Conservation (phyloP, 208 protist species). For the Crithidia bombi region DNA sequence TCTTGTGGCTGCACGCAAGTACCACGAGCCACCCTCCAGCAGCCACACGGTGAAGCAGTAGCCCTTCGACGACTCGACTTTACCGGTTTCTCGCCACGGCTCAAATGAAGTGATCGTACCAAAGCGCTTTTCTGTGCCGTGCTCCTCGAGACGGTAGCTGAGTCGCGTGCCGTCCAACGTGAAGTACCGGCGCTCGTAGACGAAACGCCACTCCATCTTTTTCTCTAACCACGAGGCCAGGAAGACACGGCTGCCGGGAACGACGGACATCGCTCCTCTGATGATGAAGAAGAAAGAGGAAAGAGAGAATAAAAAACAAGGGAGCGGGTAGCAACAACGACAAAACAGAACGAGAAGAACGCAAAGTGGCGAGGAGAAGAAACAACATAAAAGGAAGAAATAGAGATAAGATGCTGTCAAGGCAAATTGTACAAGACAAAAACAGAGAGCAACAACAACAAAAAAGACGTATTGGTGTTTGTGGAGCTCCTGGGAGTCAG, state of each 20-base stretch:
- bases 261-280: conserved; percentile 8
- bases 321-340: not conserved
- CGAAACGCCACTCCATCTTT: conserved; percentile 77
- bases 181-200: conserved; percentile 72
- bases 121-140: conserved; percentile 51
- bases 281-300: not conserved
- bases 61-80: conserved; percentile 23
- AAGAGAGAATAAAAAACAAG: conserved; percentile 5
- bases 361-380: no score
- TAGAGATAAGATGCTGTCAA: no score
- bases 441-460: not conserved
- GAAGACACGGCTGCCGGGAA: conserved; percentile 32
- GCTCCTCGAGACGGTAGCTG: conserved; percentile 55
- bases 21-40: conserved; percentile 75
- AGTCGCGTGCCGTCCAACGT: conserved; percentile 62
- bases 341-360: conserved; percentile 11
- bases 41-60: conserved; percentile 72
- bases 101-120: conserved; percentile 68
- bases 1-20: conserved; percentile 50
- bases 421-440: not conserved
- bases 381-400: no score
- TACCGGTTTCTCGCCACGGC: conserved; percentile 16
- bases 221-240: conserved; percentile 70
- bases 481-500: no score
- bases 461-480: not conserved